A percentile compares a stretch with the other conserved stretches of the same genome.
These are phyloP conservation scores for Dacryopinax primogenitus DNA, from an alignment of 768 basidiomycete species.

Conservation along the genomic window DNA sequence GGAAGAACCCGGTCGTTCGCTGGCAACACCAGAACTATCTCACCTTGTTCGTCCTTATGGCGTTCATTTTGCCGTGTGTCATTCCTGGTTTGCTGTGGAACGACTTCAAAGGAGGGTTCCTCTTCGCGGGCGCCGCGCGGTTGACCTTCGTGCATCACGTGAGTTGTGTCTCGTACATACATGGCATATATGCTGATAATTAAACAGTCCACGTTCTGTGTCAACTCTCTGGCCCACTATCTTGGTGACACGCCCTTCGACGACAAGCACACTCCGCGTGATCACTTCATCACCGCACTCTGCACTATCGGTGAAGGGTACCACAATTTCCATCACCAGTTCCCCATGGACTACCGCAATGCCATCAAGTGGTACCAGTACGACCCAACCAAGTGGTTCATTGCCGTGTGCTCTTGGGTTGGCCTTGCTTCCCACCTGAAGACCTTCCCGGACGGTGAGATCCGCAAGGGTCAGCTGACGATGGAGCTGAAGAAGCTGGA, in stretches of 20 bases:
- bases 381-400: constrained; percentile 90
- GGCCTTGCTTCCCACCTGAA: constrained; percentile 64
- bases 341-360: constrained; percentile 95
- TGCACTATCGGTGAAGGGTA: constrained; percentile 92
- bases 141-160: constrained; percentile 82
- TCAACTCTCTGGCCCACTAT: constrained; percentile 95
- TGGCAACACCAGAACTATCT: constrained; percentile 85
- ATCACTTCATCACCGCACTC: constrained; percentile 79
- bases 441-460: constrained; percentile 60
- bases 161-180: constrained; percentile 23
- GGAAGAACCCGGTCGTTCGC: constrained; percentile 60
- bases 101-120: constrained; percentile 72
- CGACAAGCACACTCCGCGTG: constrained; percentile 86
- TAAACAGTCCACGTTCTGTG: constrained; percentile 82
- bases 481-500: constrained; percentile 86
- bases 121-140: constrained; percentile 70
- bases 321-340: constrained; percentile 96
- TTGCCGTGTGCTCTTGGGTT: constrained; percentile 43
- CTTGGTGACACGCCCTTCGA: constrained; percentile 86
- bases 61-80: constrained; percentile 57
- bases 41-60: constrained; percentile 53
- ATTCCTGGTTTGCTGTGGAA: constrained; percentile 74
- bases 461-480: constrained; percentile 78
- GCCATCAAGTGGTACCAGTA: constrained; percentile 93
- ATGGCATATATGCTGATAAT: constrained; percentile 13